Percentiles rank a stretch among this genome's conserved stretches.
Evolutionary conservation across 257 asterid genomes (phyloP).

Genomic region (Solanum arcanum): DNA sequence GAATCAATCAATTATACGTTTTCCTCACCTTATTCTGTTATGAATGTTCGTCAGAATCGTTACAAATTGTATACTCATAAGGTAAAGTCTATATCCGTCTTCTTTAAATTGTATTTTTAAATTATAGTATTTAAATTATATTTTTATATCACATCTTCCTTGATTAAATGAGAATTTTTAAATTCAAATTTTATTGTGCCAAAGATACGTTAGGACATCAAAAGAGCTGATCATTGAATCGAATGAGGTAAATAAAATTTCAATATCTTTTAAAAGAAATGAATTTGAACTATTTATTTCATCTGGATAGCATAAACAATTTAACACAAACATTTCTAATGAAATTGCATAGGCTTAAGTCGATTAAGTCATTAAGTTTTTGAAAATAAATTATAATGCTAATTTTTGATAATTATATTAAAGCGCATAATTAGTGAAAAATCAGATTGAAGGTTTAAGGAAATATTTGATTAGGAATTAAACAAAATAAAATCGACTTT

Average conservation of each 20-base stretch:
- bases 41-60: neutral
- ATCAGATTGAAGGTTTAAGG: neutral
- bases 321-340: neutral
- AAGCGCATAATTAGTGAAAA: neutral
- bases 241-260: neutral
- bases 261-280: neutral
- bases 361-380: neutral
- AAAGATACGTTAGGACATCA: neutral
- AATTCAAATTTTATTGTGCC: neutral
- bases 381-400: neutral
- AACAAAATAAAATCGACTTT: neutral
- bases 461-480: neutral
- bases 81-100: neutral
- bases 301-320: neutral
- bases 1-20: neutral
- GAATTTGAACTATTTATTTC: neutral
- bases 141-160: neutral
- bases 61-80: neutral
- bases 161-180: neutral
- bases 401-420: neutral
- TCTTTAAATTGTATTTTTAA: neutral
- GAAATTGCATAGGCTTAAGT: neutral
- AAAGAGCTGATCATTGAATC: neutral
- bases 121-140: too few relatives aligned
- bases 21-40: neutral